Conservation (phyloP, 2,329 filamentous ascomycete species). For the Apiospora koreana region DNA sequence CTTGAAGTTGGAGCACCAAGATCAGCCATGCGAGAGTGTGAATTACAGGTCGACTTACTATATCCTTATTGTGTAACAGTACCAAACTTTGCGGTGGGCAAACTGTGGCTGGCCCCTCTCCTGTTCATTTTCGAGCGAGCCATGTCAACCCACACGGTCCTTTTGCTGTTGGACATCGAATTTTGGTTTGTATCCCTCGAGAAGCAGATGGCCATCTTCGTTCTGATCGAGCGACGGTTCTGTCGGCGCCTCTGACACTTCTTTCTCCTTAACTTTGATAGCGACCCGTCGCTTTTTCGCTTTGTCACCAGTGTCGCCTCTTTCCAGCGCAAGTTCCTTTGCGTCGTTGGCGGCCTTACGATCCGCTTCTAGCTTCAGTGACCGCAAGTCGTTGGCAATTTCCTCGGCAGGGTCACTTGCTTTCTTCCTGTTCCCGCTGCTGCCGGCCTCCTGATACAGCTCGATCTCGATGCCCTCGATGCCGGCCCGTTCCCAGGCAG, state of each 20-base stretch:
- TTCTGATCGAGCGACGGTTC: constrained; percentile 37
- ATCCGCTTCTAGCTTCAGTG: constrained; percentile 45
- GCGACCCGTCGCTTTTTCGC: constrained; percentile 42
- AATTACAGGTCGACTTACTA: constrained; percentile 1
- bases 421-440: constrained; percentile 16
- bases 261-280: constrained; percentile 55
- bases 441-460: constrained; percentile 64
- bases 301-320: constrained; percentile 26
- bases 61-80: not conserved
- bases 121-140: constrained; percentile 15
- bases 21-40: constrained; percentile 1
- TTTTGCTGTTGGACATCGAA: constrained; percentile 29
- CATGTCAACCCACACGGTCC: not conserved
- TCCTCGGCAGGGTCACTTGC: constrained; percentile 18
- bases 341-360: constrained; percentile 28
- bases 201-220: constrained; percentile 43
- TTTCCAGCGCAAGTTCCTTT: constrained; percentile 30
- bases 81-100: not conserved
- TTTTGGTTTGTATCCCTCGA: constrained; percentile 54
- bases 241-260: constrained; percentile 38
- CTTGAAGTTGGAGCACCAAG: not conserved
- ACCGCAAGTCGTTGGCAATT: constrained; percentile 39
- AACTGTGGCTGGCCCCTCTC: not conserved
- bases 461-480: constrained; percentile 59
- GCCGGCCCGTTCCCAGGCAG: constrained; percentile 78